Evolutionary conservation across 495 filamentous ascomycete genomes (phyloP), one percentile per base, ranked within the genome.

Genomic region (Penicillium nucicola): DNA sequence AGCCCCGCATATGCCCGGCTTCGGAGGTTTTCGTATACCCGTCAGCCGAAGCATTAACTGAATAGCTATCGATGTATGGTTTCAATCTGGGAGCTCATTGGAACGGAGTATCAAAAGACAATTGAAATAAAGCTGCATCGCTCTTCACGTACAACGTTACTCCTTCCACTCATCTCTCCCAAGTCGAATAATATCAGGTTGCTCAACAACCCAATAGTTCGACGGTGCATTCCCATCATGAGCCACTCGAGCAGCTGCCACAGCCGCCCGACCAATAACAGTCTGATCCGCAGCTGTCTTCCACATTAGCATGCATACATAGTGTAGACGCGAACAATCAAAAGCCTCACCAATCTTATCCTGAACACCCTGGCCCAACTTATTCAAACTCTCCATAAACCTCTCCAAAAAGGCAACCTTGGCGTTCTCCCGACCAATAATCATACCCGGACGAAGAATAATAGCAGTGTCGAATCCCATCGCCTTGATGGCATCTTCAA

Each of bases 401-500:
- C 30, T 51, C 45, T 71, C 68, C 15, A 69, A 50, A 9, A 68
- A 23, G 12, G 52, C 43, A n/a, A 57, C 57, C 23, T 69, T 71
- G 10, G 68, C 45, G 4, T 12, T 59, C 42, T 71, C 68, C 18
- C 57, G 32, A 12, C 68, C 69, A 19, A 71, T 52, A 48, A 71
- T 71, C 69, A 72, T 65, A 8, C 69, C 69, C 6, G 69, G 69
- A 14, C 65, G 51, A 20, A 73, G 37, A 13, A 73, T 62, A 42
- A 74, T 61, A 17, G 70, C 57, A 45, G 71, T 58, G 1, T 72
- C 67, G 33, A 74, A 74, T 2, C 50, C 55, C 10, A 70, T 55
- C 25, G 67, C 72, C 43, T 59, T 59, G 20, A 70, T 67, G 3
- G 72, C 56, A 47, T 76, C 68, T 42, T 72, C 67, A 15, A 76